Evolutionary conservation across 192 early-diverging fungal genomes (phyloP), one percentile per base, ranked within the genome.

Genomic region (Kappamyces sp.): DNA sequence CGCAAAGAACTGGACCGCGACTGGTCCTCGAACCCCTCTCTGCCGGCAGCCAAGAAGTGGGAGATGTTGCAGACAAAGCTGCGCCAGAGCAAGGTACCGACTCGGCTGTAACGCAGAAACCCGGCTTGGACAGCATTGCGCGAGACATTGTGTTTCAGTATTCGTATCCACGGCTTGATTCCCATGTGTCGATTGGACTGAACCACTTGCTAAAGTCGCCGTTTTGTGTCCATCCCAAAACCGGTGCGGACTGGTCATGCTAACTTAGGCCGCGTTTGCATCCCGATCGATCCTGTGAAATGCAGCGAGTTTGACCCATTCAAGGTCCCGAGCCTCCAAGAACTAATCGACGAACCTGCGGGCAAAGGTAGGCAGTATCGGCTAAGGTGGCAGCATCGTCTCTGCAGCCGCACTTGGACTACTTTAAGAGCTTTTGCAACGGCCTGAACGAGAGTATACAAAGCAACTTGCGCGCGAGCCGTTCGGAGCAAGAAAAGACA

Each of bases 171-270:
- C 84, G 95, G 35, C 78, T 98, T 40, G 93, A 98, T 71, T 84
- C 86, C 35, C 92, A 95, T 51, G 95, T 98, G 31, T 85, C 90
- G 1, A 88, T 83, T 10, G 84, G 88, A 38, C 80, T 94, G 5
- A 90, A 87, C 68, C 95, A 98, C 77, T 90, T 98, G 78, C 80
- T 98, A 33, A 98, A 98, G 68, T 85, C 86, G 63, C 95, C 95
- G 4, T 97, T 98, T 68, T 98, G 93, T 73, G 86, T 95, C 23
- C 95, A 98, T 63, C 95, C 95, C 15, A 91, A 89, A 67, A 94
- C 93, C 6, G 88, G 93, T 83, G 55, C 23, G 47, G 12, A 40
- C 12, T 46, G 44, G 12, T 46, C 12, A 46, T 46, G 12, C 33
- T 34, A 40, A 31, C 13, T n/a, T 37, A 90, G 88, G 84, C 33